Percentiles rank a stretch among this genome's conserved stretches.
phyloP scores from a whole-genome alignment of 345 rosid genomes.

The Odontarrhena argentea region DNA sequence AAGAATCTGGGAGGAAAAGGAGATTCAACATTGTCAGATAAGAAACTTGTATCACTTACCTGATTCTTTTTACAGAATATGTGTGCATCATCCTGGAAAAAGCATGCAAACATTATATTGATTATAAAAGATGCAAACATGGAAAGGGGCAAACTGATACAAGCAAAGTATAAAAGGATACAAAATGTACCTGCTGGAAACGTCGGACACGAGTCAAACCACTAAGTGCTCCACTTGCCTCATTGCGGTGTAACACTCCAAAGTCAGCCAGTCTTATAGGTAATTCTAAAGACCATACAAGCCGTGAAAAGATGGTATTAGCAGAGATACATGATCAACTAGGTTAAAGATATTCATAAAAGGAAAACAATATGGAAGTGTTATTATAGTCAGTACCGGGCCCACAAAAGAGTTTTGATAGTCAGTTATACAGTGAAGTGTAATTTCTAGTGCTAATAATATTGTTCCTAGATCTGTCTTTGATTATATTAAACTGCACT shows the following conservation, averaged over 20 bases:
- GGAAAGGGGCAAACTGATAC: neutral
- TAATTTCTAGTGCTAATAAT: neutral
- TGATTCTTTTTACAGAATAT: slow-evolving; percentile 87
- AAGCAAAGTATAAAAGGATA: slow-evolving; percentile 5
- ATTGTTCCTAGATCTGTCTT: slow-evolving; percentile 11
- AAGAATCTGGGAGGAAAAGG: neutral
- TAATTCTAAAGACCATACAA: slow-evolving; percentile 60
- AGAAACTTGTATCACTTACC: slow-evolving; percentile 48
- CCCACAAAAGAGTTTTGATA: slow-evolving; percentile 12
- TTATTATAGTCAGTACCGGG: neutral
- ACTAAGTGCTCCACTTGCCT: slow-evolving; percentile 96
- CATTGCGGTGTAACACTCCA: slow-evolving; percentile 95
- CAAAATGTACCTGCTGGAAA: slow-evolving; percentile 82
- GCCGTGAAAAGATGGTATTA: slow-evolving; percentile 15
- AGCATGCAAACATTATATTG: slow-evolving; percentile 10
- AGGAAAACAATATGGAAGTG: slow-evolving; percentile 13
- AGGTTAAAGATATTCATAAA: slow-evolving; percentile 16
- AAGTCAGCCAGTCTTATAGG: slow-evolving; percentile 95
- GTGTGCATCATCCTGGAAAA: slow-evolving; percentile 91
- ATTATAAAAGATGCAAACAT: slow-evolving; percentile 24
- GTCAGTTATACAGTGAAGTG: slow-evolving; percentile 6
- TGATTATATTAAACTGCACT: slow-evolving; percentile 12
- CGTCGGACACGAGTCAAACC: slow-evolving; percentile 96
- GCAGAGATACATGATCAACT: slow-evolving; percentile 10
- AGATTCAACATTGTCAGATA: slow-evolving; percentile 14